Conservation (phyloP, 345 rosid species). For the Camelina laxa region DNA sequence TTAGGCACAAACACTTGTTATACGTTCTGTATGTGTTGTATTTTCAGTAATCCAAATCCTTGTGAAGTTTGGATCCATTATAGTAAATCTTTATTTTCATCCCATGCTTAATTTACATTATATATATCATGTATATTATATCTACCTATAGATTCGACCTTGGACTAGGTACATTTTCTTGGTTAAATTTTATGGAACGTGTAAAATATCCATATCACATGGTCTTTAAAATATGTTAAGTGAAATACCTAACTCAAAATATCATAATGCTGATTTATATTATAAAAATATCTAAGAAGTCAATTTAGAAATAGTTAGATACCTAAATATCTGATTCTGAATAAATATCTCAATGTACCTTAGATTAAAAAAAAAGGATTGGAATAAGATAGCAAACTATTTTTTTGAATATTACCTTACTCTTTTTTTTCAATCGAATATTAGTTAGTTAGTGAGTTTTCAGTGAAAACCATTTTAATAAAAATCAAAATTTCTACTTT, state of each 20-base stretch:
- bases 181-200: not conserved
- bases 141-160: not conserved
- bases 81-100: not conserved
- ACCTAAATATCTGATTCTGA: not conserved
- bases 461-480: not conserved
- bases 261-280: not conserved
- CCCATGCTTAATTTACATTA: not conserved
- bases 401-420: not conserved
- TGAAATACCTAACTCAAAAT: constrained; percentile 21
- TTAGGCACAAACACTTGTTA: not conserved
- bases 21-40: not conserved
- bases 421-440: not conserved
- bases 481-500: too few species aligned
- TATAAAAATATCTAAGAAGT: not conserved
- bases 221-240: not conserved
- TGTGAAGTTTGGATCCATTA: not conserved
- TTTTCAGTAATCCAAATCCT: not conserved
- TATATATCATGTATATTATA: too few species aligned
- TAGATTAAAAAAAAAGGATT: not conserved
- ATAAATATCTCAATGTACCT: not conserved
- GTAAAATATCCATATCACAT: constrained; percentile 1
- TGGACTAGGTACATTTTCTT: not conserved
- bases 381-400: not conserved
- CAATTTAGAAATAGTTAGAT: not conserved
- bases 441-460: not conserved